Evolutionary conservation across 2,329 filamentous ascomycete genomes (phyloP), one percentile per base, ranked within the genome.

Genomic region (Epichloe sylvatica): DNA sequence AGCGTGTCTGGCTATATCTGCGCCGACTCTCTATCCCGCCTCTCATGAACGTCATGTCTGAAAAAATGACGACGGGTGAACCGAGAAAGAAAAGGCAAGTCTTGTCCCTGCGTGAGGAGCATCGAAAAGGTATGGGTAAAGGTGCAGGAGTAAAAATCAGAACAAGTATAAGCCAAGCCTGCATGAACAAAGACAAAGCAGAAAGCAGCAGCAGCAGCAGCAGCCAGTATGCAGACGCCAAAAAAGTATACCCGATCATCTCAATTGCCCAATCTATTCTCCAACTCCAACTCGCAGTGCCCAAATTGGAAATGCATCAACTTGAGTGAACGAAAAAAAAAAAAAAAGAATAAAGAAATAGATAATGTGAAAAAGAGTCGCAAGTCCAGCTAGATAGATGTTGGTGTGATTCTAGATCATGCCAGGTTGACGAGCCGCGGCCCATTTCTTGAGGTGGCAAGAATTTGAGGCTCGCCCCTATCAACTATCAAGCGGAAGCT

Each of bases 181-280:
- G 35, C 25, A 44, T 49, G 41, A 11, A 44, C 37, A 19, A 44
- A 19, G 30, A 8, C 9, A n/a, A 35, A 44, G 12, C 11, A 25
- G 35, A 41, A 17, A 15, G 4, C 4, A 13, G 36, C 15, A 38
- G 8, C 12, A 38, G 38, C n/a, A n/a, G 38, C 47, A 36, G 34
- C 21, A 45, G 19, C 25, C 37, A 42, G 48, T 37, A 54, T 55
- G 50, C 54, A 51, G 47, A 54, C 51, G 54, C 54, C 54, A 54
- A 49, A 51, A 49, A 49, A 49, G 34, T 47, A 17, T 40, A 42
- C 46, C 43, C 45, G 39, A 45, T 52, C 25, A 12, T 47, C 41
- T 34, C 34, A 36, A 34, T 49, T 41, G 36, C 23, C 44, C 50
- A 34, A 38, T 49, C 49, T 46, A 50, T 38, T 45, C 35, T 21